Evolutionary conservation across 2,329 filamentous ascomycete genomes (phyloP), one percentile per base, ranked within the genome.

Genomic region (Macrophomina phaseolina): DNA sequence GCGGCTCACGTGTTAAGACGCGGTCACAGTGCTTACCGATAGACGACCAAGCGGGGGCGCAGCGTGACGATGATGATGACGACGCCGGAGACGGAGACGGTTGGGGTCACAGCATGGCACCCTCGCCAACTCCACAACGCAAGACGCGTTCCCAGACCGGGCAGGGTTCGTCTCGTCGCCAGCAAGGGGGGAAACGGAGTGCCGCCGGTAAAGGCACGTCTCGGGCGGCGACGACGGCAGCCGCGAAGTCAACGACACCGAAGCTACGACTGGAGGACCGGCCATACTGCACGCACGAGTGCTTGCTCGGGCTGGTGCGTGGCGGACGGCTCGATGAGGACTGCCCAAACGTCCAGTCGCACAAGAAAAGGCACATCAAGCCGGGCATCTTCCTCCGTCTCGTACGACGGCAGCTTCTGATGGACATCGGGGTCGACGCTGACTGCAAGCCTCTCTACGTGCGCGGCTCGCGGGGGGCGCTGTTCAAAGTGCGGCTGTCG

Each of bases 401-500:
- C 42, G 75, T 81, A 1, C 62, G 66, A 5, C 58, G 76, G 53
- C 76, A 81, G 69, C 71, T n/a, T n/a, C n/a, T n/a, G n/a, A n/a
- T n/a, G n/a, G n/a, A n/a, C n/a, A n/a, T n/a, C n/a, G n/a, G n/a
- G n/a, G n/a, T 81, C 1, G 78, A 78, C 42, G 65, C 74, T 36
- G 75, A 78, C 2, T 74, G 79, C 30, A 65, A 67, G 1, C 69
- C 61, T 9, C 65, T 82, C 0, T 67, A 70, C 8, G 23, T 71
- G n/a, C 66, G 71, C 34, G 78, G 81, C 5, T 69, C 79, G 0
- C 74, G 77, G 8, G 76, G 80, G 16, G 78, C 76, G 4, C 70
- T 83, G 5, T 84, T 84, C 69, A 72, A 76, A 64, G 70, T 84
- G 4, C 80, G 77, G 8, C 73, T 84, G 46, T 69, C 78, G 30